A percentile compares a stretch with the other conserved stretches of the same genome.
These are phyloP conservation scores for Lactarius vividus DNA, from an alignment of 768 basidiomycete genomes.

Conservation along the genomic window DNA sequence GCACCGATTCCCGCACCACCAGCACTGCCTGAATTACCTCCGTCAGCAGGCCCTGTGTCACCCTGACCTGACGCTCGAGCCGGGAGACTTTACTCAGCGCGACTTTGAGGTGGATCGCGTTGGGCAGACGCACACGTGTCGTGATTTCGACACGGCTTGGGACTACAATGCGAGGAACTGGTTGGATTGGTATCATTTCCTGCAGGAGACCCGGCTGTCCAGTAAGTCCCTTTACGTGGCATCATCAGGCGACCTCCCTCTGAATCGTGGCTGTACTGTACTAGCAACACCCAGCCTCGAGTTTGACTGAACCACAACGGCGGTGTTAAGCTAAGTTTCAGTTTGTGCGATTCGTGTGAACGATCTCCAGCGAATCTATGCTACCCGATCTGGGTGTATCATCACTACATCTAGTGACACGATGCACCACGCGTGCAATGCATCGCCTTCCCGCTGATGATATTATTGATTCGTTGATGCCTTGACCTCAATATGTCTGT, in stretches of 20 bases:
- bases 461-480: no score
- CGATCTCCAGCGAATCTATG: no score
- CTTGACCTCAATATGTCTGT: no score
- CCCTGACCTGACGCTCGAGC: slow-evolving; percentile 41
- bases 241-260: neutral
- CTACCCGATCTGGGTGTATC: no score
- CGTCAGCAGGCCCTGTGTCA: slow-evolving; percentile 40
- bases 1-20: slow-evolving; percentile 32
- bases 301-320: neutral
- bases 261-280: no score
- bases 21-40: slow-evolving; percentile 42
- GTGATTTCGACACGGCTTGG: slow-evolving; percentile 36
- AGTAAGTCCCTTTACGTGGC: neutral
- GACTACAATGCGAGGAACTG: slow-evolving; percentile 7
- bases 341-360: no score
- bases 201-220: neutral
- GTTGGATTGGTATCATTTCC: slow-evolving; percentile 13
- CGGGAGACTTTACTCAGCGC: slow-evolving; percentile 30
- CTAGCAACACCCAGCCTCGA: neutral
- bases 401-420: no score
- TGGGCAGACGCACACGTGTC: slow-evolving; percentile 36
- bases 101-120: slow-evolving; percentile 34
- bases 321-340: no score
- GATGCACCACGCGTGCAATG: no score
- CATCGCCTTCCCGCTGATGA: no score